Conservation (phyloP, 768 basidiomycete species). For the Terana coerulea region DNA sequence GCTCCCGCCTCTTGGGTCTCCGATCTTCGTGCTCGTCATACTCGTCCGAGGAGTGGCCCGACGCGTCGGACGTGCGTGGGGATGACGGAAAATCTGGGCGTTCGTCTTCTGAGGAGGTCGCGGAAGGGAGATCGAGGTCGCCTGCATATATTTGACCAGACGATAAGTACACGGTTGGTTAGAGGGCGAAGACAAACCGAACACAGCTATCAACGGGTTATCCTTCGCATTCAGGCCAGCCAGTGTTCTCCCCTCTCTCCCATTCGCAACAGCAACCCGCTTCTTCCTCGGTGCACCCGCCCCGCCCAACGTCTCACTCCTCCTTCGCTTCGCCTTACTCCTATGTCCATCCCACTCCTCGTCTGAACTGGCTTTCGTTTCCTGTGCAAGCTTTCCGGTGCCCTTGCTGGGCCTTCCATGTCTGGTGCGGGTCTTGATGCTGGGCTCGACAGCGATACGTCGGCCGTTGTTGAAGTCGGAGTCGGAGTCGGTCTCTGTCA, state of each 20-base stretch:
- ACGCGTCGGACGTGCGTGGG: neutral
- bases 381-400: neutral
- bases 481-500: neutral
- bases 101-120: neutral
- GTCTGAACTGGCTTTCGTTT: neutral
- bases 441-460: no score
- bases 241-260: neutral
- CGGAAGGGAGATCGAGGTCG: neutral
- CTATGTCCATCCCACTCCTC: neutral
- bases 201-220: neutral
- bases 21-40: neutral
- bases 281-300: neutral
- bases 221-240: neutral
- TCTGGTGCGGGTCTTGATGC: no score
- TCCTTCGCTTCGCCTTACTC: neutral
- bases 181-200: neutral
- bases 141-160: neutral
- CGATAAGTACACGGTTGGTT: neutral
- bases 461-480: conserved; percentile 3
- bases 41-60: neutral
- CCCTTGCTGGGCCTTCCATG: neutral
- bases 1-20: no score
- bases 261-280: neutral
- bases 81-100: neutral
- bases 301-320: neutral